These are phyloP conservation scores for Lachancea quebecensis DNA, from an alignment of 805 yeast species.

Conservation along the genomic window DNA sequence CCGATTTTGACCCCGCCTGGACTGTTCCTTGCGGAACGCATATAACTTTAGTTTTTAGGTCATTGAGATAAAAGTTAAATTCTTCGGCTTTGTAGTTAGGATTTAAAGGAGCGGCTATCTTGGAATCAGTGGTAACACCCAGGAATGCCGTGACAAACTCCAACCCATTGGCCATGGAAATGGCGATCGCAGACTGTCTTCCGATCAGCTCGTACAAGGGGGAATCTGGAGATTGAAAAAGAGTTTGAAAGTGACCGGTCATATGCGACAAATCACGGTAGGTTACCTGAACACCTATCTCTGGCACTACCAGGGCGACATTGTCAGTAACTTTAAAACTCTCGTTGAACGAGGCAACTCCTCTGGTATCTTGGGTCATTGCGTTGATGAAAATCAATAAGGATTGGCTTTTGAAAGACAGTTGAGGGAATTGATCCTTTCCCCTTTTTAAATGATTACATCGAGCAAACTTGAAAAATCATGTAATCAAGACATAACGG, in stretches of 20 bases:
- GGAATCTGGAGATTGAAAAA: constrained; percentile 37
- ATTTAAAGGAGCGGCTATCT: constrained; percentile 64
- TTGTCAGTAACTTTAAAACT: constrained; percentile 33
- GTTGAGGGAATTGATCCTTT: background rate
- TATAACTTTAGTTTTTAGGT: constrained; percentile 49
- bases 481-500: no score
- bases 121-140: constrained; percentile 48
- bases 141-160: constrained; percentile 53
- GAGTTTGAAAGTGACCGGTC: constrained; percentile 43
- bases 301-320: constrained; percentile 43
- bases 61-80: constrained; percentile 58
- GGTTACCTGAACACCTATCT: constrained; percentile 37
- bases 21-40: constrained; percentile 50
- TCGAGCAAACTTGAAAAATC: no score
- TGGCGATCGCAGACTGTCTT: constrained; percentile 45
- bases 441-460: background rate
- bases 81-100: constrained; percentile 55
- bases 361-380: constrained; percentile 2
- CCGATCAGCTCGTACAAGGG: constrained; percentile 34
- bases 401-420: background rate
- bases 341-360: constrained; percentile 35
- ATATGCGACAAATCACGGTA: constrained; percentile 40
- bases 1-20: constrained; percentile 23
- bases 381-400: no score
- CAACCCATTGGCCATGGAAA: constrained; percentile 53